These are phyloP conservation scores for Phylloporus sp. DNA, from an alignment of 768 basidiomycete genomes.

Conservation along the genomic window DNA sequence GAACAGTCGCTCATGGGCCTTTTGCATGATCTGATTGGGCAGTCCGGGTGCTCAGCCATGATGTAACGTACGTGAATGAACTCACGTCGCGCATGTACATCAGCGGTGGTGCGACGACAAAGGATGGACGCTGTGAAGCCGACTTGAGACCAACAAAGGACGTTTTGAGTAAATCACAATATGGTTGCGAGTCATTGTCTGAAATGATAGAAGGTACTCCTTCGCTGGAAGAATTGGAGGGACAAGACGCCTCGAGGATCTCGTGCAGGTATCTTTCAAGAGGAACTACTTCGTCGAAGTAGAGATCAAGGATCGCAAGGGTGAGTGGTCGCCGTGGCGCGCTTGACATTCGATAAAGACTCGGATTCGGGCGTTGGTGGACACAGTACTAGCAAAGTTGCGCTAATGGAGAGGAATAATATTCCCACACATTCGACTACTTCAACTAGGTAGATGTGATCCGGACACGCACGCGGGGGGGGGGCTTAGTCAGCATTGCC, in stretches of 20 bases:
- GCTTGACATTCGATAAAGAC: slow-evolving; percentile 2
- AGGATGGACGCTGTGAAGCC: slow-evolving; percentile 18
- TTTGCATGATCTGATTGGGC: slow-evolving; percentile 50
- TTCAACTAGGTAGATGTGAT: no score
- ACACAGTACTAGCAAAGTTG: no score
- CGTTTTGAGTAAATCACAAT: slow-evolving; percentile 37
- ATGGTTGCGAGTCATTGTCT: slow-evolving; percentile 23
- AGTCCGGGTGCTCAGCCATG: background rate
- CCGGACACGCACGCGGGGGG: no score
- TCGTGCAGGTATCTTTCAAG: slow-evolving; percentile 37
- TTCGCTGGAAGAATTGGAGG: slow-evolving; percentile 9
- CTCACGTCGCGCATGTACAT: slow-evolving; percentile 53
- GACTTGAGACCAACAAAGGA: slow-evolving; percentile 42
- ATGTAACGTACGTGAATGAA: background rate
- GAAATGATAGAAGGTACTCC: slow-evolving; percentile 1
- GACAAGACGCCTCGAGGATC: slow-evolving; percentile 27
- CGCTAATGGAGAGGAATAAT: no score
- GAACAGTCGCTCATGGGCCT: slow-evolving; percentile 54
- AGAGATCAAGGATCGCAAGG: slow-evolving; percentile 36
- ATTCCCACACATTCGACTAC: no score
- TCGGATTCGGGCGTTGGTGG: no score
- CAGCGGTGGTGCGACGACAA: slow-evolving; percentile 36
- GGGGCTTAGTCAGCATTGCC: no score
- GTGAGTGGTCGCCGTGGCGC: slow-evolving; percentile 14
- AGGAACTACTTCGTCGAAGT: slow-evolving; percentile 39